Evolutionary conservation across 2,329 filamentous ascomycete genomes (phyloP), one percentile per base, ranked within the genome.

Genomic region (Aspergillus fijiensis): DNA sequence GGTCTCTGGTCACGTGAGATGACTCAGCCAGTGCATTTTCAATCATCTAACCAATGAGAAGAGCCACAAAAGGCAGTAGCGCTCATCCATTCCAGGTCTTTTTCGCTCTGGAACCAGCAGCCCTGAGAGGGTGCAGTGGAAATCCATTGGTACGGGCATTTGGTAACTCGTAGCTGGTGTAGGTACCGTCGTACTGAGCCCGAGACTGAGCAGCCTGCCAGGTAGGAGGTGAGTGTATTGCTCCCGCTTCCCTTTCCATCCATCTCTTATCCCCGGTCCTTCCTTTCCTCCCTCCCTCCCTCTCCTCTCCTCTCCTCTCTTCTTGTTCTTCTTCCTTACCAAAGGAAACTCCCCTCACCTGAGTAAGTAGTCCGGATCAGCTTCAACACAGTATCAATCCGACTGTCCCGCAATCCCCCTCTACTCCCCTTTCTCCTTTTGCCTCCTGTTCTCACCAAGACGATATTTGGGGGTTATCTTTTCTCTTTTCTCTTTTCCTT

Each of bases 391-490:
- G 39, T 19, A 9, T 45, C 39, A 45, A n/a, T 19, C 39, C 39
- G 39, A 45, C 39, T 45, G 6, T 45, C 39, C 11, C 12, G 12
- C 6, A 16, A 45, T 16, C 27, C n/a, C 35, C 23, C 35, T 55
- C 23, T 56, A 39, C 59, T 51, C 47, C 65, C 45, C 62, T 64
- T 54, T 62, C 63, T 63, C 66, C 63, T 58, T 57, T 60, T 61
- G 66, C 65, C 64, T 59, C 72, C 65, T 62, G 60, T 62, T 51
- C 60, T 62, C 51, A 47, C 7, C 56, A 25, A 39, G 21, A 31
- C 49, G n/a, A 58, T 25, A 19, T 51, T 45, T 42, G 51, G 51
- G 23, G 42, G 51, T 33, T 55, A 29, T 59, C 54, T 53, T 50
- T 35, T 57, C 58, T 60, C 50, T 49, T 57, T 60, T 60, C 49